Evolutionary conservation across 1,284 basidiomycete genomes (phyloP), one percentile per base, ranked within the genome.

Genomic region (Singerocomus inundabilis): DNA sequence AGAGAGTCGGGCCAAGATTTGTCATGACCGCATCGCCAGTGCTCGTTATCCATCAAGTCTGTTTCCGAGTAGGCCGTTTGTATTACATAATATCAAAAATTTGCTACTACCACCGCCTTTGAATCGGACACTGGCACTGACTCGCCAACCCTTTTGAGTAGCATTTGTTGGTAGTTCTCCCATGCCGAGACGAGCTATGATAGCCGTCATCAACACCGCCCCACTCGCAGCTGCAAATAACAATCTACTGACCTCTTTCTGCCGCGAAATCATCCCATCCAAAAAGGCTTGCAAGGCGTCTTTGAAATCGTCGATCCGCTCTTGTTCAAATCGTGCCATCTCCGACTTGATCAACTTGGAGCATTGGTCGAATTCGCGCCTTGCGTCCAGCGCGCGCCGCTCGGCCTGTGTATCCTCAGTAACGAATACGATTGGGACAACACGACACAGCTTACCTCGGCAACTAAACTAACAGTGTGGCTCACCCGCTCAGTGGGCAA

Each of bases 281-380:
- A 95, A 70, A 70, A 91, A 93, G 2, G 75, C 75, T 60, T 88
- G 87, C 50, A 96, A 68, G 2, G 84, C 78, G 30, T 77, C 73
- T 65, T 91, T 93, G 67, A 96, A 92, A 63, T 96, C 93, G 40
- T 91, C 85, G 28, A 98, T 82, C 38, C 94, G 82, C 70, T 98
- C 95, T 62, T 85, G 80, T 71, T 99, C 96, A 64, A 99, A 98
- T 30, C 94, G 76, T n/a, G 84, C 85, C 61, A 97, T 85, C 72
- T 99, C 97, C 5, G 79, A 72, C 71, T 98, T 98, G 62, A 94
- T 87, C 25, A 97, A 74, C 57, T 85, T 85, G 26, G 92, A 89
- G 6, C 91, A 87, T 28, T 88, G 81, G 39, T 98, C 93, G 64
- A 92, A 99, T 55, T 97, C 91, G 46, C 84, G 81, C 60, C 89